Percentiles rank a stretch among this genome's conserved stretches.
These are phyloP conservation scores for Cymbomonas tetramitiformis DNA, from an alignment of 139 green algal species.

Conservation along the genomic window DNA sequence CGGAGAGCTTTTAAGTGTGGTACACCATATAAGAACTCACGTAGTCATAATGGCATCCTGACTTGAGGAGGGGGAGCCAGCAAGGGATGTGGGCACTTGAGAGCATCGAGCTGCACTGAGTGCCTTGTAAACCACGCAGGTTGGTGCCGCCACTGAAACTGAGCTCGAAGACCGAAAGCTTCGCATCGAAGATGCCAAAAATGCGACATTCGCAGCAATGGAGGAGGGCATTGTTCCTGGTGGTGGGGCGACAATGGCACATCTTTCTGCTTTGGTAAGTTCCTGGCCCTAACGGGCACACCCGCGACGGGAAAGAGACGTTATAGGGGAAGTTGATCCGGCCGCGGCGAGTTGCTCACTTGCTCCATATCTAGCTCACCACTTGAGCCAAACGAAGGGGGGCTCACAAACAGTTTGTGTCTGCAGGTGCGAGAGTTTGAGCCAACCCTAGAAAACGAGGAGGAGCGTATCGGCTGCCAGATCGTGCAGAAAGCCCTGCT, in stretches of 20 bases:
- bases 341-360: no score
- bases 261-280: conserved; percentile 60
- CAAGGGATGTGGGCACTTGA: neutral
- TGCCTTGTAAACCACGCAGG: conserved; percentile 40
- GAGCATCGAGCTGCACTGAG: neutral
- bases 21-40: neutral
- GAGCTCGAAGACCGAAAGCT: conserved; percentile 98
- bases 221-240: conserved; percentile 84
- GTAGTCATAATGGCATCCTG: neutral
- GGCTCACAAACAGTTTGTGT: no score
- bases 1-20: neutral
- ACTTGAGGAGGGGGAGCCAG: neutral
- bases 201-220: conserved; percentile 93
- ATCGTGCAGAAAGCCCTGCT: conserved; percentile 77
- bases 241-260: conserved; percentile 81
- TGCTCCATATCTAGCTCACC: no score
- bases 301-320: no score
- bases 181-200: conserved; percentile 98
- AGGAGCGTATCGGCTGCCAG: conserved; percentile 83
- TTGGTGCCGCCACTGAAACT: conserved; percentile 88
- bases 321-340: no score
- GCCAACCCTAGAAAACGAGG: conserved; percentile 51
- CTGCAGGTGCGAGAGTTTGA: conserved; percentile 66
- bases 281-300: neutral
- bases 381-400: no score